These are phyloP conservation scores for Lanmaoa rubissima DNA, from an alignment of 768 basidiomycete species.

Conservation along the genomic window DNA sequence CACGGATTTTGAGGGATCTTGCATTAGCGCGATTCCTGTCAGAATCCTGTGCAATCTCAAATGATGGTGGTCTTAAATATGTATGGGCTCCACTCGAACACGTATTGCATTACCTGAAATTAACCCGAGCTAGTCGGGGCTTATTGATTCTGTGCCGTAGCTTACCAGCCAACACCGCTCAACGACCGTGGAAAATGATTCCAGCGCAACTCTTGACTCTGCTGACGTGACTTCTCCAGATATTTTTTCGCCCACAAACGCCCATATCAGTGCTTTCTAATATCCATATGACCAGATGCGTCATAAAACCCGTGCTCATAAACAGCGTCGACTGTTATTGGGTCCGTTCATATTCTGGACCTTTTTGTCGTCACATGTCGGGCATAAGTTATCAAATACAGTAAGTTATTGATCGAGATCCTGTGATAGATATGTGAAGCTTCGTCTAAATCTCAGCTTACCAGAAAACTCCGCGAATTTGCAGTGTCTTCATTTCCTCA, in stretches of 20 bases:
- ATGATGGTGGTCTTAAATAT: background rate
- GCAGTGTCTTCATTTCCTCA: background rate
- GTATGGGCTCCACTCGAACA: background rate
- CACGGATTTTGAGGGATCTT: too few relatives aligned
- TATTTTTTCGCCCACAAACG: background rate
- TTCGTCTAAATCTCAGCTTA: too few relatives aligned
- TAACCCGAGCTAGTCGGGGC: background rate
- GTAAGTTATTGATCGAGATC: conserved; percentile 1
- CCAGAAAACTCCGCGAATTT: conserved; percentile 2
- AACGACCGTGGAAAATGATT: background rate
- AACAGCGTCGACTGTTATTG: too few relatives aligned
- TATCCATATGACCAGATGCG: background rate
- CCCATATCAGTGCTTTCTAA: background rate
- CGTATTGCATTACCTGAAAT: background rate
- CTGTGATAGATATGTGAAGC: background rate
- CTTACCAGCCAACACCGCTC: background rate
- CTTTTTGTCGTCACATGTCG: background rate
- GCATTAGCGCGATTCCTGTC: too few relatives aligned
- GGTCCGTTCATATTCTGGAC: background rate
- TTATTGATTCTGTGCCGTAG: background rate
- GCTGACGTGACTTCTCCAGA: background rate
- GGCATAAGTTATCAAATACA: too few relatives aligned
- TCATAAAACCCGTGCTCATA: background rate
- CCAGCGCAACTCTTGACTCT: too few relatives aligned
- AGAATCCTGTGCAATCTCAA: too few relatives aligned